phyloP scores from a whole-genome alignment of 2,329 filamentous ascomycete genomes.

The Graphilbum fragrans region DNA sequence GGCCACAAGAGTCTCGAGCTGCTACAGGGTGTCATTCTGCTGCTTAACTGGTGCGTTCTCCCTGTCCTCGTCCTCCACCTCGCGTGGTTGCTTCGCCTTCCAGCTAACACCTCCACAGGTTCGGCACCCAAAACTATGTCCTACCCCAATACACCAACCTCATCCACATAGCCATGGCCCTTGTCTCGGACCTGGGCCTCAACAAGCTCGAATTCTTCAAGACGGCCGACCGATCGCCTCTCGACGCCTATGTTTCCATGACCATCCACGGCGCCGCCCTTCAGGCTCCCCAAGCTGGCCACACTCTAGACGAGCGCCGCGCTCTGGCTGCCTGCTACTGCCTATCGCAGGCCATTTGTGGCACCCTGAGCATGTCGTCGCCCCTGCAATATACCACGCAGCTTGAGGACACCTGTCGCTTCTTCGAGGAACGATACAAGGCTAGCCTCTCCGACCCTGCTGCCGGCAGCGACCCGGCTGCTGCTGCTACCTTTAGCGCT shows the following conservation, averaged over 20 bases:
- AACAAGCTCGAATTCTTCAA: conserved; percentile 9
- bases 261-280: conserved; percentile 6
- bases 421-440: conserved; percentile 6
- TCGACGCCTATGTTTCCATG: conserved; percentile 6
- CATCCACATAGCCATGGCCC: conserved; percentile 10
- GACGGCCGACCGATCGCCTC: conserved; percentile 6
- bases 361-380: conserved; percentile 17
- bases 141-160: conserved; percentile 11
- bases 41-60: conserved; percentile 8
- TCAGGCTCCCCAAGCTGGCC: conserved; percentile 5
- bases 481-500: neutral
- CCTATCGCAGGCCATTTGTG: conserved; percentile 19
- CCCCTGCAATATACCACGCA: conserved; percentile 28
- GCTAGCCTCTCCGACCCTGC: neutral
- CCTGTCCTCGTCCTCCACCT: neutral
- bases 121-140: conserved; percentile 9
- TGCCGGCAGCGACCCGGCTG: neutral
- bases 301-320: conserved; percentile 25
- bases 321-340: conserved; percentile 30
- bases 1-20: conserved; percentile 8
- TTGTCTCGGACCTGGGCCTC: conserved; percentile 13
- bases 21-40: conserved; percentile 11
- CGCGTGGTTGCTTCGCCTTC: neutral
- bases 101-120: conserved; percentile 2
- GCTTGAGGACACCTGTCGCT: conserved; percentile 9